Base-by-base conservation (phyloP, 106 monocot genomes). In the Posidonia australis region DNA sequence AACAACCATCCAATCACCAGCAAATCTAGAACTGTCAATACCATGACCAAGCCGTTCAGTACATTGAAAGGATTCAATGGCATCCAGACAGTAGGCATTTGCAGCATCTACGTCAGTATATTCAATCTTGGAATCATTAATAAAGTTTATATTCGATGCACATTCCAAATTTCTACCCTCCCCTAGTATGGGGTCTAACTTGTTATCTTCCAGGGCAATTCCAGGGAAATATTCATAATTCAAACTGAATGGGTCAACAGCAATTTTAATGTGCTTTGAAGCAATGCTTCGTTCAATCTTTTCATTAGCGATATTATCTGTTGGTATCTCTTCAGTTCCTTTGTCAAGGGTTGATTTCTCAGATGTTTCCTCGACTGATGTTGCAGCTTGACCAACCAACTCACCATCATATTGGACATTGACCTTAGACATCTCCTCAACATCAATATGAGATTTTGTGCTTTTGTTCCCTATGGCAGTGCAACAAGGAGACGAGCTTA, bases 1-100 rank as follows among this genome's bases (percentile, higher is more conserved):
- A 64, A 81, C 63, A 42, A 91, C 86, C 51, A 46, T 87, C 96
- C 96, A 98, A 13, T 83, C 54, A 46, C 13, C 74, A 46, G 21
- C 57, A 56, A 46, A 70, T 45, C 28, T 21, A 31, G 48, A 70
- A 46, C 43, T 51, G 11, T 67, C 46, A 62, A 47, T 36, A 11
- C 21, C n/a, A 30, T 66, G 9, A 65, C 56, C 73, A 54, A 25
- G 21, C 49, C 23, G 30, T 44, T 19, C 22, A 58, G 28, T 23
- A 53, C 41, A 23, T 0, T 58, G 45, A 67, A 60, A 32, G 18
- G 49, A 59, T 19, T 68, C 68, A n/a, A 13, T 12, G 47, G 59
- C 58, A 30, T 2, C 28, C 17, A 22, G 11, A 60, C 59, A 45
- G n/a, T 30, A 25, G 16, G 51, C 19, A 5, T 13, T 16, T 24